phyloP scores from a whole-genome alignment of 1,139 yeast species.

The Geotrichum australiense region DNA sequence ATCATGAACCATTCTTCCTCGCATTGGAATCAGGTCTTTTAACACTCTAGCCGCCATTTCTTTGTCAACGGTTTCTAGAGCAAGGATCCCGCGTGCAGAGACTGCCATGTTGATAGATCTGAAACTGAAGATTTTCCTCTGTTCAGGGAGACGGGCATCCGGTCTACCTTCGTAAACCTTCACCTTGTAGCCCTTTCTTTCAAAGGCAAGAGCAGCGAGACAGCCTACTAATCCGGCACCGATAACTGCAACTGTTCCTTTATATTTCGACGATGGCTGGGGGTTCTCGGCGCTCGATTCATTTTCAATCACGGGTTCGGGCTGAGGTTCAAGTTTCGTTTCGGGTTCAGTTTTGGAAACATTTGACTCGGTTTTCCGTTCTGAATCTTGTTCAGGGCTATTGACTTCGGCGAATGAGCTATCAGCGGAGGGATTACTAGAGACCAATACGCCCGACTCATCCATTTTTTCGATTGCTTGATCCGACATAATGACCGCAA shows the following conservation, averaged over 20 bases:
- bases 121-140: constrained; percentile 25
- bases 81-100: constrained; percentile 71
- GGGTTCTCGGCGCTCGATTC: not conserved
- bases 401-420: not conserved
- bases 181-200: constrained; percentile 66
- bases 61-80: constrained; percentile 55
- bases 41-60: constrained; percentile 52
- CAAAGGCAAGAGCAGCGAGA: constrained; percentile 73
- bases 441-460: constrained; percentile 3
- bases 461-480: not conserved
- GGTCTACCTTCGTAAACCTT: constrained; percentile 55
- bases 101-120: constrained; percentile 80
- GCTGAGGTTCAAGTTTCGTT: constrained; percentile 3
- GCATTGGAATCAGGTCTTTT: constrained; percentile 68
- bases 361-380: not conserved
- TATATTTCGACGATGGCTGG: not conserved
- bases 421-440: not conserved
- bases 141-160: constrained; percentile 34
- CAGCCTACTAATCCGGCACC: constrained; percentile 87
- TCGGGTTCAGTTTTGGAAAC: not conserved
- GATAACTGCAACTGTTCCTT: constrained; percentile 29
- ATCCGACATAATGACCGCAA: constrained; percentile 4
- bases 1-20: constrained; percentile 86
- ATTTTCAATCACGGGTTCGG: not conserved
- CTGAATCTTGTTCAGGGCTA: not conserved